Percentiles rank a stretch among this genome's conserved stretches.
Evolutionary conservation across 306 rosid genomes (phyloP).

Genomic region (Pterocarpus santalinus): DNA sequence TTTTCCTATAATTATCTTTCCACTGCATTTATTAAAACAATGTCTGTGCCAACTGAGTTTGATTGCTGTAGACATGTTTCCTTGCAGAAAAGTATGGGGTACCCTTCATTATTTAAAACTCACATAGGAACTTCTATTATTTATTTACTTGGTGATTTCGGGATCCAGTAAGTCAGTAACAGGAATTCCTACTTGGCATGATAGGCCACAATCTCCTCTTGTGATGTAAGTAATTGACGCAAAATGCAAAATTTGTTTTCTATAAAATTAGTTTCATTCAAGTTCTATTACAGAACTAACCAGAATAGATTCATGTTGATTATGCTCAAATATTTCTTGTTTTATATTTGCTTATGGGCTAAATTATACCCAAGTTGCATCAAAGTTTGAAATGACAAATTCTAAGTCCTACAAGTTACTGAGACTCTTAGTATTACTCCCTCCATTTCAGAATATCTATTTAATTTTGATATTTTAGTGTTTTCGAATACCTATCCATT

Average conservation of each 20-base stretch:
- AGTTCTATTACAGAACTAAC: too few relatives aligned
- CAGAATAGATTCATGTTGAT: too few relatives aligned
- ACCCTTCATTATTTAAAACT: conserved; percentile 36
- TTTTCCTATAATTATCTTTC: conserved; percentile 20
- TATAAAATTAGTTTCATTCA: not conserved
- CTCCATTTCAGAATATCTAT: too few relatives aligned
- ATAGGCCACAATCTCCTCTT: conserved; percentile 70
- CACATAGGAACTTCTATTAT: not conserved
- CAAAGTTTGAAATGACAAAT: too few relatives aligned
- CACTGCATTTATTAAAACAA: too few relatives aligned
- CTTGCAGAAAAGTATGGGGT: conserved; percentile 5
- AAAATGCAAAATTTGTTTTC: conserved; percentile 1
- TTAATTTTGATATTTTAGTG: too few relatives aligned
- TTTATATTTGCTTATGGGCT: too few relatives aligned
- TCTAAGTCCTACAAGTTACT: too few relatives aligned
- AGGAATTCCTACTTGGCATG: conserved; percentile 77
- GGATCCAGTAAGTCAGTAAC: conserved; percentile 73
- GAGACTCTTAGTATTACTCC: too few relatives aligned
- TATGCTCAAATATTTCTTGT: too few relatives aligned
- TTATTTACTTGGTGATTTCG: conserved; percentile 51
- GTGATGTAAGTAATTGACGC: conserved; percentile 60
- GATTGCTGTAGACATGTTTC: conserved; percentile 31
- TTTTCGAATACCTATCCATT: too few relatives aligned
- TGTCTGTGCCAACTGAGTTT: conserved; percentile 3
- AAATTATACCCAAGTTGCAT: too few relatives aligned